A percentile compares a stretch with the other conserved stretches of the same genome.
Conservation (phyloP, 2,329 filamentous ascomycete species). For the Cladosporium sphaerospermum region DNA sequence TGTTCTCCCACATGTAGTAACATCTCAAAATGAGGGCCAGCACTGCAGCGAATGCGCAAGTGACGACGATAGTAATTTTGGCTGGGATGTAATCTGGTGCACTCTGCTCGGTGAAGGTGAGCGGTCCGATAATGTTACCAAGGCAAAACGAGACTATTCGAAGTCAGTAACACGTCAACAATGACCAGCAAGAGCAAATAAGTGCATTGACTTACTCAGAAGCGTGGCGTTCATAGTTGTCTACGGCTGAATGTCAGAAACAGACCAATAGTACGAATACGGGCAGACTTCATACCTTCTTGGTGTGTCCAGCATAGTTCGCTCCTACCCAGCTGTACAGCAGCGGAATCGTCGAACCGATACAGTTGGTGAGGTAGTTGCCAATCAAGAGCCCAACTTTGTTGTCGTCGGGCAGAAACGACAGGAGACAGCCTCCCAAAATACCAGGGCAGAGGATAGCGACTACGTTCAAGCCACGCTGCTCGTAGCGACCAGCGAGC, state of each 20-base stretch:
- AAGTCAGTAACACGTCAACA: background rate
- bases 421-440: constrained; percentile 26
- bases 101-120: constrained; percentile 33
- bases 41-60: constrained; percentile 29
- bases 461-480: constrained; percentile 24
- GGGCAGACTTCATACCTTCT: constrained; percentile 45
- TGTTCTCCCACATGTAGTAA: constrained; percentile 47
- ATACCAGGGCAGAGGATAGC: constrained; percentile 24
- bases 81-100: constrained; percentile 37
- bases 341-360: constrained; percentile 32
- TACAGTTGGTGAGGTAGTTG: constrained; percentile 36
- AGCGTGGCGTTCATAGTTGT: constrained; percentile 31
- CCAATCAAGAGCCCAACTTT: constrained; percentile 35
- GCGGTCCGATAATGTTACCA: constrained; percentile 37
- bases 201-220: constrained; percentile 14
- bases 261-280: constrained; percentile 27
- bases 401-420: constrained; percentile 33
- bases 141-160: constrained; percentile 4
- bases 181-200: background rate
- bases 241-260: constrained; percentile 33
- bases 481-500: constrained; percentile 25
- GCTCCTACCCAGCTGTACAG: constrained; percentile 35
- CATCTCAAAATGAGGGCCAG: constrained; percentile 42
- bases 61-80: constrained; percentile 37
- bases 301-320: constrained; percentile 65